phyloP scores from a whole-genome alignment of 352 stramenopile genomes.

The Bremia lactucae region DNA sequence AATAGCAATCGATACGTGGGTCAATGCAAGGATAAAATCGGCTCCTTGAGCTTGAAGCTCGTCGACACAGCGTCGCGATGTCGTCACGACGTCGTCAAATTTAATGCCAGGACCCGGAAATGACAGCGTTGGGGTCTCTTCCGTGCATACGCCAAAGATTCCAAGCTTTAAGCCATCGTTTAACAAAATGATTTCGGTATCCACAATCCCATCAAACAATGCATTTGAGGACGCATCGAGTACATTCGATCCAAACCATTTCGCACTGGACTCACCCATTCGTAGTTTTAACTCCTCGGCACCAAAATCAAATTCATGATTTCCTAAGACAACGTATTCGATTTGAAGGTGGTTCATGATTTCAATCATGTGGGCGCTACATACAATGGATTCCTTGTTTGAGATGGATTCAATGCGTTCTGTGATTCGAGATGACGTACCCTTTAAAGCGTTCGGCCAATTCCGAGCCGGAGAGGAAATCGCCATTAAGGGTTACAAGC shows the following conservation, averaged over 20 bases:
- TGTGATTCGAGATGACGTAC: constrained; percentile 14
- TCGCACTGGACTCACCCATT: constrained; percentile 48
- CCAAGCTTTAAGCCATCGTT: constrained; percentile 45
- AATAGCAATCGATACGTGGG: constrained; percentile 68
- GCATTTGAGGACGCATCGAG: constrained; percentile 23
- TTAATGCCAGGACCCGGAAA: constrained; percentile 30
- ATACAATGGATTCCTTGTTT: too few relatives aligned
- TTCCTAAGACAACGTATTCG: constrained; percentile 65
- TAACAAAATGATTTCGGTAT: constrained; percentile 41
- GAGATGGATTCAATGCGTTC: too few relatives aligned
- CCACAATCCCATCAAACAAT: constrained; percentile 32
- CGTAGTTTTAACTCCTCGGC: constrained; percentile 34
- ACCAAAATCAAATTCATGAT: constrained; percentile 79
- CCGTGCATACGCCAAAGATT: constrained; percentile 61
- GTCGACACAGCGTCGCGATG: constrained; percentile 41
- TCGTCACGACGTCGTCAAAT: constrained; percentile 43
- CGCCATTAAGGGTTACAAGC: constrained; percentile 64
- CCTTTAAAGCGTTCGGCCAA: constrained; percentile 52
- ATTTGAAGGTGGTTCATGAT: constrained; percentile 64
- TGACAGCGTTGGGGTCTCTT: constrained; percentile 43
- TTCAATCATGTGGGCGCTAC: constrained; percentile 66
- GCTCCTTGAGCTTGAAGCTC: constrained; percentile 49
- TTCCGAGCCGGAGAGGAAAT: constrained; percentile 66
- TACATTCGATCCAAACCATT: constrained; percentile 73
- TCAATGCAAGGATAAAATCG: constrained; percentile 80